Conservation (phyloP, 2,329 filamentous ascomycete species). For the Trichoderma harzianum region DNA sequence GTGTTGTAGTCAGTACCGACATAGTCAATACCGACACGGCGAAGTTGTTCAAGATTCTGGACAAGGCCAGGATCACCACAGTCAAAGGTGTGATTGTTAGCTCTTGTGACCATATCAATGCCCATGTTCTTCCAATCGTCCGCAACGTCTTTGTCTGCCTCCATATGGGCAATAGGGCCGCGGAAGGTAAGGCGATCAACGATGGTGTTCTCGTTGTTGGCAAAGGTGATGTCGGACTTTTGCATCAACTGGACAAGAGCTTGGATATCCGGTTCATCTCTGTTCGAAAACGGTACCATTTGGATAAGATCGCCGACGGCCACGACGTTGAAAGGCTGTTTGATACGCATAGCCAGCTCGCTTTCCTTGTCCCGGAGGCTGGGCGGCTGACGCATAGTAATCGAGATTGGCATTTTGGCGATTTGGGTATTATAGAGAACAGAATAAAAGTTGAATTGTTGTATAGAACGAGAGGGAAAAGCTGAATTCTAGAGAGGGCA, state of each 20-base stretch:
- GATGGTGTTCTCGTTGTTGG: slow-evolving; percentile 12
- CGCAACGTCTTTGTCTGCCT: not conserved
- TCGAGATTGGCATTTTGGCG: not conserved
- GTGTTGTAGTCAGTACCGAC: slow-evolving; percentile 3
- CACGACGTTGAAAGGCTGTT: slow-evolving; percentile 5
- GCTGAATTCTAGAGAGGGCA: not conserved
- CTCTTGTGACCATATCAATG: slow-evolving; percentile 9
- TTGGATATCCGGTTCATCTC: not conserved
- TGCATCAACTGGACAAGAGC: slow-evolving; percentile 5
- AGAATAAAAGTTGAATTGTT: not conserved
- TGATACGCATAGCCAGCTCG: slow-evolving; percentile 8
- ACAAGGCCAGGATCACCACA: not conserved
- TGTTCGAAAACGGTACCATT: not conserved
- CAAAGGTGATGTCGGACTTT: slow-evolving; percentile 4
- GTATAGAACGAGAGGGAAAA: too few species aligned
- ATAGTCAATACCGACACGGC: slow-evolving; percentile 3
- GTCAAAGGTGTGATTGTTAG: slow-evolving; percentile 3
- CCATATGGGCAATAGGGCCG: slow-evolving; percentile 4
- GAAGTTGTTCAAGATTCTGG: slow-evolving; percentile 9
- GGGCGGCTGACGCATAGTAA: not conserved
- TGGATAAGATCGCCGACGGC: slow-evolving; percentile 10
- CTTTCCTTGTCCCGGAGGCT: slow-evolving; percentile 10
- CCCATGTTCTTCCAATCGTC: slow-evolving; percentile 12
- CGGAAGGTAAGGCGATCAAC: slow-evolving; percentile 10
- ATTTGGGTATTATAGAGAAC: not conserved